Base-by-base conservation (phyloP, 306 rosid species). In the Casuarina cunninghamiana region DNA sequence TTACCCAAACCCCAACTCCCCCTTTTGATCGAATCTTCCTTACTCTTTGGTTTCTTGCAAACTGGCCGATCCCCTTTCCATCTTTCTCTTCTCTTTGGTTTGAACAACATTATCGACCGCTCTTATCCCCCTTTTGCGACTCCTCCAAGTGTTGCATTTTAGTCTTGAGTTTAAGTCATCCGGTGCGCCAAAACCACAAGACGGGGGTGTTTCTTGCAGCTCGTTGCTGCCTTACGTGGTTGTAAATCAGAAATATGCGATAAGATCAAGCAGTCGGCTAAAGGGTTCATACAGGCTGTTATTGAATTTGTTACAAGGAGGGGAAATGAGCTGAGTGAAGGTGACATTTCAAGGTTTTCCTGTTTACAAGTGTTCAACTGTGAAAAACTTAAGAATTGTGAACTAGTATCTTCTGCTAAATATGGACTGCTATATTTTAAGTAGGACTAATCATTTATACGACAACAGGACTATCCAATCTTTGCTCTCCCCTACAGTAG, bases 281-380 rank as follows among this genome's bases (percentile, higher is more conserved):
- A 95, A 88, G 98, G 98, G 84, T 90, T 93, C 74, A 91, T 95
- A 87, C 97, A 92, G 82, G 97, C 97, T 76, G 89, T 95, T 76
- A 84, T 91, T 69, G 97, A 95, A 86, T 88, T 95, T 71, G 97
- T 91, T 74, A 86, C 88, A 7, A 91, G 73, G 79, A 90, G 98
- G 79, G 97, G 94, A 78, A 80, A 73, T 74, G 98, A 91, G 80
- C 90, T 95, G 76, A 84, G 83, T 44, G 97, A 92, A 69, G 85
- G 74, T 69, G 98, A 95, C 71, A 89, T 92, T 76, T 87, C 98
- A 77, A 95, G 98, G 98, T 94, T 78, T 86, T 75, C 32, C 66
- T 67, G 49, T 32, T 82, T 51, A 39, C 16, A 61, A 80, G n/a
- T 78, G 68, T 73, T 49, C 76, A 53, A 54, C 6, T 66, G 51